Evolutionary conservation across 768 basidiomycete species (phyloP).

Genomic region (Coprinopsis sp.): DNA sequence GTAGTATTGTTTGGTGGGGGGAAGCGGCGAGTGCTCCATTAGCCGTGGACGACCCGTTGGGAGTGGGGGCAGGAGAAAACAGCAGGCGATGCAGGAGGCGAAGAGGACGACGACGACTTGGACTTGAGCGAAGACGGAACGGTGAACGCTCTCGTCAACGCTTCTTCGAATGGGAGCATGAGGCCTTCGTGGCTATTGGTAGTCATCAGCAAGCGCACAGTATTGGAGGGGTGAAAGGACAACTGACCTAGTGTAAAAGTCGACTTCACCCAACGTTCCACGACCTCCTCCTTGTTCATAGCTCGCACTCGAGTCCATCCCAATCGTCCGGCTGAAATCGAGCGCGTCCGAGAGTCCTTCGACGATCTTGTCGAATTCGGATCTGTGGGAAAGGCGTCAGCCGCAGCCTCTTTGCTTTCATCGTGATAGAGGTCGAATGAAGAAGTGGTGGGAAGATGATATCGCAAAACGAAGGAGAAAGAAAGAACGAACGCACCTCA

Average conservation of each 20-base stretch:
- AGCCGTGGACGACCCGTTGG: no score
- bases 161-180: conserved; percentile 89
- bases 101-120: no score
- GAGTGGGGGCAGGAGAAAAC: no score
- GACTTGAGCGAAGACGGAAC: conserved; percentile 25
- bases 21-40: no score
- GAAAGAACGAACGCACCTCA: conserved; percentile 44
- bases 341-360: conserved; percentile 85
- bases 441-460: not conserved
- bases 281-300: conserved; percentile 73
- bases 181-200: conserved; percentile 96
- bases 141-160: conserved; percentile 72
- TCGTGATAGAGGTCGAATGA: not conserved
- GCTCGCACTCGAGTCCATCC: conserved; percentile 50
- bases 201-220: no score
- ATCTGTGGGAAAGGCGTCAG: no score
- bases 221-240: no score
- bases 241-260: conserved; percentile 84
- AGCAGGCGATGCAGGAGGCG: no score
- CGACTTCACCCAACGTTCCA: conserved; percentile 78
- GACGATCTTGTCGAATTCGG: conserved; percentile 83
- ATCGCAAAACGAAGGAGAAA: conserved; percentile 4
- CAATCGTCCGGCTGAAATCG: conserved; percentile 89
- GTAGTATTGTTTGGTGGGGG: conserved; percentile 50
- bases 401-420: no score